Percentiles rank a stretch among this genome's conserved stretches.
Conservation (phyloP, 805 yeast genomes). For the Komagataella pseudopastoris region DNA sequence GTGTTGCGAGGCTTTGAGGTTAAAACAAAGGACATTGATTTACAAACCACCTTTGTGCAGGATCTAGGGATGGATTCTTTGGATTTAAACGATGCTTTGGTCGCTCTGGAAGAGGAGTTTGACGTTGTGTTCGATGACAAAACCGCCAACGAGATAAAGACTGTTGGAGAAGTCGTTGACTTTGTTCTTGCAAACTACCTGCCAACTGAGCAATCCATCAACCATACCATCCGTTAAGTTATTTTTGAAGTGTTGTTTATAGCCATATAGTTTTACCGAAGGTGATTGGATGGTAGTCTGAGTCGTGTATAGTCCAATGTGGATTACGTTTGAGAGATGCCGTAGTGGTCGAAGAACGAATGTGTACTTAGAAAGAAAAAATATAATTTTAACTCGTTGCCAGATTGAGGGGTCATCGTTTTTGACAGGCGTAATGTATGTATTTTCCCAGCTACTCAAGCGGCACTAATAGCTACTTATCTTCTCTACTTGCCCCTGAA, state of each 20-base stretch:
- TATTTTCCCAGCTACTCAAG: neutral
- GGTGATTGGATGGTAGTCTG: neutral
- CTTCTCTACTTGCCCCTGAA: neutral
- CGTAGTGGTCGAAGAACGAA: neutral
- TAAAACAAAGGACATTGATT: constrained; percentile 10
- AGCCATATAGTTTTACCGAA: neutral
- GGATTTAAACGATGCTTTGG: constrained; percentile 90
- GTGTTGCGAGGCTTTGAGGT: constrained; percentile 51
- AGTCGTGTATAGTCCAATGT: neutral
- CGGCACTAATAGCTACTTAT: neutral
- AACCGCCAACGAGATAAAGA: constrained; percentile 44
- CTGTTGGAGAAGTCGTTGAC: constrained; percentile 46
- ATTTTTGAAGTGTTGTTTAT: neutral
- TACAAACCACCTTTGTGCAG: constrained; percentile 37
- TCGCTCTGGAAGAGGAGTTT: constrained; percentile 73
- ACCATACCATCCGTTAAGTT: constrained; percentile 21
- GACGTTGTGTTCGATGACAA: constrained; percentile 13
- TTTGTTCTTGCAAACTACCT: constrained; percentile 27
- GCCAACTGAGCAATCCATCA: constrained; percentile 19
- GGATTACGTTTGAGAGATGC: neutral
- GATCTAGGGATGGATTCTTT: constrained; percentile 87
- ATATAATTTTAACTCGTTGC: neutral
- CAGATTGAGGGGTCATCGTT: neutral
- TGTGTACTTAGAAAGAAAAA: neutral
- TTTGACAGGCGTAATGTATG: neutral